phyloP scores from a whole-genome alignment of 345 rosid genomes.

The Eucalyptus shirleyi region DNA sequence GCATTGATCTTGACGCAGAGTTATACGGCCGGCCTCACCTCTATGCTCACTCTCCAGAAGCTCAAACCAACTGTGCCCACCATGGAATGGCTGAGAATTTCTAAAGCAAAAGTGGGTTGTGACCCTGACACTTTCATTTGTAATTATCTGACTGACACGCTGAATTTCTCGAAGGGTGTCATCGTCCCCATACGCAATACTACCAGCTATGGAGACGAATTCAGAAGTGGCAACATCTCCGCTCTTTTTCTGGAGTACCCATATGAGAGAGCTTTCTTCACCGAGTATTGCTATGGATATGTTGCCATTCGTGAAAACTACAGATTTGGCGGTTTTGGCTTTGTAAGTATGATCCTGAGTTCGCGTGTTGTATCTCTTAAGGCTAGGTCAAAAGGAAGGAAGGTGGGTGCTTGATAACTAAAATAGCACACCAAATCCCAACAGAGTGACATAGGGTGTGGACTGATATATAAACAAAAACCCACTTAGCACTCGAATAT shows the following conservation, averaged over 20 bases:
- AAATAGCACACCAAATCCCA: background rate
- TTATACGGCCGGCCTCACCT: slow-evolving; percentile 48
- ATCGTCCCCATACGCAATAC: background rate
- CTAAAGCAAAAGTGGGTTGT: slow-evolving; percentile 27
- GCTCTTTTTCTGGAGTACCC: slow-evolving; percentile 48
- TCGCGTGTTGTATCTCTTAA: background rate
- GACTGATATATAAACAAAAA: background rate
- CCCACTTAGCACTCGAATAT: background rate
- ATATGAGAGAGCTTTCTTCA: slow-evolving; percentile 25
- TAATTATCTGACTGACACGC: slow-evolving; percentile 6
- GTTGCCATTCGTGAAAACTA: background rate
- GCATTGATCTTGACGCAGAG: slow-evolving; percentile 42
- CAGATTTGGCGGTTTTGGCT: slow-evolving; percentile 51
- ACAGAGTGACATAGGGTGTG: background rate
- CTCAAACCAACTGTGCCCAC: slow-evolving; percentile 18
- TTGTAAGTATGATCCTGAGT: slow-evolving; percentile 17
- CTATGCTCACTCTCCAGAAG: slow-evolving; percentile 33
- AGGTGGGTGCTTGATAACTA: background rate
- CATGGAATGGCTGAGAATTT: slow-evolving; percentile 6
- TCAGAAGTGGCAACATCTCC: slow-evolving; percentile 2
- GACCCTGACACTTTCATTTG: slow-evolving; percentile 28
- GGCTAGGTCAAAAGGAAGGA: background rate
- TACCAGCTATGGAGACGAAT: background rate
- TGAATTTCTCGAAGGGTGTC: background rate
- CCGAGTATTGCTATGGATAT: slow-evolving; percentile 17